Base-by-base conservation (phyloP, 768 basidiomycete genomes). In the Chlorophyllum brunneum region DNA sequence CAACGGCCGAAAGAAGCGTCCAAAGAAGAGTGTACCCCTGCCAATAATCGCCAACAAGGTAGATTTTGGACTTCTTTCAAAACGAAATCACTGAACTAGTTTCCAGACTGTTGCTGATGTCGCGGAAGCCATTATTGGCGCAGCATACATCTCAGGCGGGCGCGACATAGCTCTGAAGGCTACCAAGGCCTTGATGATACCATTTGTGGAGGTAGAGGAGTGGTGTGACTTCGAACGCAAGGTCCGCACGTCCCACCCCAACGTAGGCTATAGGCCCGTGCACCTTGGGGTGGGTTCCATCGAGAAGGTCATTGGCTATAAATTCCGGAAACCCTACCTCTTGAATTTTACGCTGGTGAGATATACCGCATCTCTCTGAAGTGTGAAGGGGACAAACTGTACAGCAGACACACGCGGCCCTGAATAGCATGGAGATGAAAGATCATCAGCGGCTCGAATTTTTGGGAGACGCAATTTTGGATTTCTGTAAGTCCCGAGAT, bases 391-490 rank as follows among this genome's bases (percentile, higher is more conserved):
- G 29, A 23, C 22, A 24, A 23, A 38, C n/a, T 30, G 16, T 56
- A 79, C 75, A 45, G 5, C 58, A 92, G 89, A 86, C 85, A 0
- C 89, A 90, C 63, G 69, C 79, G 2, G 85, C 86, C 0, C 69
- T 78, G 29, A 76, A 79, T 56, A 77, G 76, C 3, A 74, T 71
- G 51, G 79, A 83, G 51, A 70, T 74, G 31, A 78, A 74, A 11
- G 79, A 79, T 15, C 87, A 88, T 61, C 87, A 91, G 60, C 75
- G 87, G 52, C 75, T 93, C 30, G 90, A 92, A 64, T 94, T 92
- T 63, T 73, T 92, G 34, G 92, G 92, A 10, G 92, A 94, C 67
- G 88, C 88, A 1, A 80, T 94, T 45, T 76, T 94, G 22, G 92
- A 93, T 65, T 87, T 90, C 53, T 67, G 91, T 92, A 61, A 49